phyloP scores from a whole-genome alignment of 495 filamentous ascomycete genomes.

The Cladorrhinum samala region DNA sequence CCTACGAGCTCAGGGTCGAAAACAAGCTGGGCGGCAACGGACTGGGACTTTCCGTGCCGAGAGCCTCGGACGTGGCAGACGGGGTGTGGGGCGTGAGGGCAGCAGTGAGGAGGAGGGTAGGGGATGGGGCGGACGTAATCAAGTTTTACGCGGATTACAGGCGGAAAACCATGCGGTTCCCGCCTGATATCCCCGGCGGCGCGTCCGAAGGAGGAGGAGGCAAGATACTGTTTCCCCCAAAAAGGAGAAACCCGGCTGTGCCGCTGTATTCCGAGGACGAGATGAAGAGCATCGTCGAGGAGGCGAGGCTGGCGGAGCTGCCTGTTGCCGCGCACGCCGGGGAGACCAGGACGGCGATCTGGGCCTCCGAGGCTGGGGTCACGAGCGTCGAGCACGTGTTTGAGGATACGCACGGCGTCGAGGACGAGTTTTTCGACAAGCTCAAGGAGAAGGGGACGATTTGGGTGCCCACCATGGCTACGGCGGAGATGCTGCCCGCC shows the following conservation, averaged over 20 bases:
- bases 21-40: constrained; percentile 24
- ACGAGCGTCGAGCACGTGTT: constrained; percentile 48
- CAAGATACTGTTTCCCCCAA: constrained; percentile 20
- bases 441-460: constrained; percentile 37
- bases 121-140: constrained; percentile 46
- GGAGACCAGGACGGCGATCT: constrained; percentile 36
- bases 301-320: constrained; percentile 33
- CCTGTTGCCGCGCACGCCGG: constrained; percentile 44
- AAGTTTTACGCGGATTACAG: constrained; percentile 52
- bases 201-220: no score
- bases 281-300: constrained; percentile 46
- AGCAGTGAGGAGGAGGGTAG: constrained; percentile 42
- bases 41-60: constrained; percentile 22
- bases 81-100: constrained; percentile 38
- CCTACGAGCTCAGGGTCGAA: constrained; percentile 44
- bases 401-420: constrained; percentile 28
- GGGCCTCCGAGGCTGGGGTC: constrained; percentile 45
- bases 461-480: constrained; percentile 46
- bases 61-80: constrained; percentile 40
- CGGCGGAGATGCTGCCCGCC: constrained; percentile 25
- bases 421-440: constrained; percentile 30
- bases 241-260: constrained; percentile 36
- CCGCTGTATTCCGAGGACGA: constrained; percentile 42
- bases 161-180: constrained; percentile 41
- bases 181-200: constrained; percentile 19